Evolutionary conservation across 495 filamentous ascomycete genomes (phyloP), one percentile per base, ranked within the genome.

Genomic region (Terfezia claveryi): DNA sequence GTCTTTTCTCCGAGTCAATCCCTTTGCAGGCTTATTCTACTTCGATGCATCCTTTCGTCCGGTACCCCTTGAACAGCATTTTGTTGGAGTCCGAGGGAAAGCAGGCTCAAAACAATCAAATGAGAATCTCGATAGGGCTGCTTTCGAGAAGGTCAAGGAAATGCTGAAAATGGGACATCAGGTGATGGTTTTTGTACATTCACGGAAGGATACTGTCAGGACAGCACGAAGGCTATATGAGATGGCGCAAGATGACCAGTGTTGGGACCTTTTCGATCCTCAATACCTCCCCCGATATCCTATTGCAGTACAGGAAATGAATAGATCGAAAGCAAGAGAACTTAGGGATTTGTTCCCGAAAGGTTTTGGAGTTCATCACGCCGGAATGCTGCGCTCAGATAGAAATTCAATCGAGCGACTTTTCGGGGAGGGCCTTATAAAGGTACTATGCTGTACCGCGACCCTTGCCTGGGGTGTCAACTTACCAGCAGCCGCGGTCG

Each of bases 381-480:
- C 91, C 36, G 91, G 92, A 36, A 87, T 99, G 83, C 78, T 83
- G 38, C 75, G 91, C 49, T 83, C 87, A 8, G 91, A 99, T 68
- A 75, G 91, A 57, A 99, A 96, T 57, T 72, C 94, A 32, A 84
- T 93, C 72, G 91, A 99, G 66, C 78, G 81, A 12, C 72, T 96
- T 57, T 99, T 96, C 63, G 78, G 74, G 0, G 79, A 91, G 61
- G 91, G 91, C 4, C 76, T 92, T 10, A 77, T 95, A 62, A 93
- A 89, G 66, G 87, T 99, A 0, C 80, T 99, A 8, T 96, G 91
- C 72, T 96, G 92, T 79, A 99, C 91, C 12, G 91, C 91, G 10
- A 99, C 91, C 0, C 73, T 99, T 49, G 91, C 91, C 10, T 99
- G 91, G 91, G 91, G 91, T 78, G 89, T 99, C 60, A 99, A 99